Percentiles rank a stretch among this genome's conserved stretches.
These are phyloP conservation scores for Huntiella decipiens DNA, from an alignment of 2,329 filamentous ascomycete species.

Conservation along the genomic window DNA sequence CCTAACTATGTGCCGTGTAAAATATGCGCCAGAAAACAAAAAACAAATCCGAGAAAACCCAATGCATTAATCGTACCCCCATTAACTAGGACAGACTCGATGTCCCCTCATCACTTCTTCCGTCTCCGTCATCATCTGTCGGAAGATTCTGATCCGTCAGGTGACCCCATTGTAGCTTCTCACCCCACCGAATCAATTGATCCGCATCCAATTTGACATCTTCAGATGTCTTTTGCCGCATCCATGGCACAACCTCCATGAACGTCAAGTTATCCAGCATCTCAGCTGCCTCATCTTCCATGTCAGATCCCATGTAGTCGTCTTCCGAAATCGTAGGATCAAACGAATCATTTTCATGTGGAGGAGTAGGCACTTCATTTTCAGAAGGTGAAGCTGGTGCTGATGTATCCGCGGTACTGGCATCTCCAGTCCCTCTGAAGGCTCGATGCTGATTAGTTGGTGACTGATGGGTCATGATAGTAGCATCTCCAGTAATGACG, in stretches of 20 bases:
- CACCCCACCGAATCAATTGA: conserved; percentile 3
- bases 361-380: conserved; percentile 5
- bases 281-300: not conserved
- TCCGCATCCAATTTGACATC: not conserved
- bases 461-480: conserved; percentile 16
- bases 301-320: not conserved
- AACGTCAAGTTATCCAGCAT: conserved; percentile 2
- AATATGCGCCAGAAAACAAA: too few relatives aligned
- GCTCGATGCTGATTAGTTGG: conserved; percentile 2
- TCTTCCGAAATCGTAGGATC: not conserved
- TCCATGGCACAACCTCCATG: conserved; percentile 5
- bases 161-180: conserved; percentile 8
- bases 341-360: not conserved
- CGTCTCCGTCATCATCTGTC: not conserved
- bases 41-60: too few relatives aligned
- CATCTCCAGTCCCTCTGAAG: not conserved
- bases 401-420: not conserved
- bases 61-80: not conserved
- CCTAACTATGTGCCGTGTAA: too few relatives aligned
- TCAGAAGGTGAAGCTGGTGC: conserved; percentile 6
- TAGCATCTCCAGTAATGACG: conserved; percentile 26
- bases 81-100: not conserved
- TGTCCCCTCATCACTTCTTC: not conserved
- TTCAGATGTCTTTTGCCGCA: conserved; percentile 2
- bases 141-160: not conserved